Percentiles rank a stretch among this genome's conserved stretches.
Conservation (phyloP, 345 rosid genomes). For the Eucalyptus sp. region DNA sequence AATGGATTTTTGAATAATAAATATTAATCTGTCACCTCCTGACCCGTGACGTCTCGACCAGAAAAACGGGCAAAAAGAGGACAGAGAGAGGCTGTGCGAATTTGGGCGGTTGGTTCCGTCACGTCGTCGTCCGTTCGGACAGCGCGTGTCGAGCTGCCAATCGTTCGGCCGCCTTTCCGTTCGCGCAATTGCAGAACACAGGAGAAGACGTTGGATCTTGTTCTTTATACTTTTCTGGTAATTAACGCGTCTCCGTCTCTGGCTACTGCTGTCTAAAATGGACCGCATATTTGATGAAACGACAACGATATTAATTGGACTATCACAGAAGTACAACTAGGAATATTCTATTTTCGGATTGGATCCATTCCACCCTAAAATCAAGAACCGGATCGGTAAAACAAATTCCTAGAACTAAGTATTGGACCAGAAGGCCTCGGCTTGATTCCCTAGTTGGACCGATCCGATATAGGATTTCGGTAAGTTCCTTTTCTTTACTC, state of each 20-base stretch:
- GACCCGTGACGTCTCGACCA: neutral
- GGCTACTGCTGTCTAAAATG: neutral
- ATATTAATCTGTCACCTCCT: neutral
- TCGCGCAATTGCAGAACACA: too few species aligned
- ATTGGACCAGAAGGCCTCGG: too few species aligned
- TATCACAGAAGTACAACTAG: too few species aligned
- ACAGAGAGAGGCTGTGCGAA: too few species aligned
- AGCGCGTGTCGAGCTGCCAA: neutral
- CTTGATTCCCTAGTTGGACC: accelerated
- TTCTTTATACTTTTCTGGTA: too few species aligned
- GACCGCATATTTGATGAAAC: neutral
- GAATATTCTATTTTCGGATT: too few species aligned
- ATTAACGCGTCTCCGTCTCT: neutral
- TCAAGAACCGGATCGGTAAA: accelerated
- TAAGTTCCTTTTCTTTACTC: too few species aligned
- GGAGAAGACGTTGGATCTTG: too few species aligned
- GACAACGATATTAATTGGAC: neutral
- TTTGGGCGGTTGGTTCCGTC: neutral
- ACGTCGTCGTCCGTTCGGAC: neutral
- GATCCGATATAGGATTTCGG: accelerated
- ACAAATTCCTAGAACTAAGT: accelerated
- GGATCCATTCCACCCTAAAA: too few species aligned
- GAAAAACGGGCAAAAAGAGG: neutral
- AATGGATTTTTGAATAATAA: neutral
- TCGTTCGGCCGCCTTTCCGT: too few species aligned